Conservation (phyloP, 2,329 filamentous ascomycete species). For the Claviceps quebecensis region DNA sequence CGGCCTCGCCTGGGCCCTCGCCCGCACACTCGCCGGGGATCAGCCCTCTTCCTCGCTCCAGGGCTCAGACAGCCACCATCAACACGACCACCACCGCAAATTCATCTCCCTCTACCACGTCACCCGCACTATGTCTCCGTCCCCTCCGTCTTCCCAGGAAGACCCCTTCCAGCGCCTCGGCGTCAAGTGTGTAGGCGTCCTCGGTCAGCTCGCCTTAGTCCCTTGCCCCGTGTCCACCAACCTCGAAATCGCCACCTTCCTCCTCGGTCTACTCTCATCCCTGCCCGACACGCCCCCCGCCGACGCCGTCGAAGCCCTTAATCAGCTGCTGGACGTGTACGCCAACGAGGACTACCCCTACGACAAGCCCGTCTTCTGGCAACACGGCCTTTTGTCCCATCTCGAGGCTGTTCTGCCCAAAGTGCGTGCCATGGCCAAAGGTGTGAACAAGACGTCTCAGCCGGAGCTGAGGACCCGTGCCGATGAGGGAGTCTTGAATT, state of each 20-base stretch:
- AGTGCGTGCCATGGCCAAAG: slow-evolving; percentile 41
- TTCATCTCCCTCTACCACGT: slow-evolving; percentile 54
- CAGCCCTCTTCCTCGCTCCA: slow-evolving; percentile 25
- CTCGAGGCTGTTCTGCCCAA: slow-evolving; percentile 41
- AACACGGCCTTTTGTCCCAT: slow-evolving; percentile 43
- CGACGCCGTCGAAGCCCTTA: slow-evolving; percentile 48
- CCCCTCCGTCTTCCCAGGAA: slow-evolving; percentile 12
- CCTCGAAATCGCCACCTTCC: slow-evolving; percentile 48
- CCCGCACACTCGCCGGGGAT: slow-evolving; percentile 36
- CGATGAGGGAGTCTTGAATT: slow-evolving; percentile 47
- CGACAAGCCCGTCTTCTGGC: slow-evolving; percentile 51
- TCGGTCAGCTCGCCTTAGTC: slow-evolving; percentile 47
- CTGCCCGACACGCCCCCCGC: slow-evolving; percentile 40
- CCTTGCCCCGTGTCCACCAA: slow-evolving; percentile 40
- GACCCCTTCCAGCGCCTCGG: slow-evolving; percentile 49
- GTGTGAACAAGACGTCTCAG: slow-evolving; percentile 44
- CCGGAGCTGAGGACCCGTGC: slow-evolving; percentile 43
- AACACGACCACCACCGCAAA: slow-evolving; percentile 41
- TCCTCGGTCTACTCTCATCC: slow-evolving; percentile 39
- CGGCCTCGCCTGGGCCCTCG: slow-evolving; percentile 51
- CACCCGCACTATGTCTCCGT: slow-evolving; percentile 25
- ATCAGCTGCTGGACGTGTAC: slow-evolving; percentile 56
- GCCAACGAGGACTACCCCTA: slow-evolving; percentile 43
- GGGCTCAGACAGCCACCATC: slow-evolving; percentile 12
- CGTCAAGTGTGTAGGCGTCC: slow-evolving; percentile 52